Evolutionary conservation across 352 stramenopile genomes (phyloP).

Genomic region (Globisporangium barbulae): DNA sequence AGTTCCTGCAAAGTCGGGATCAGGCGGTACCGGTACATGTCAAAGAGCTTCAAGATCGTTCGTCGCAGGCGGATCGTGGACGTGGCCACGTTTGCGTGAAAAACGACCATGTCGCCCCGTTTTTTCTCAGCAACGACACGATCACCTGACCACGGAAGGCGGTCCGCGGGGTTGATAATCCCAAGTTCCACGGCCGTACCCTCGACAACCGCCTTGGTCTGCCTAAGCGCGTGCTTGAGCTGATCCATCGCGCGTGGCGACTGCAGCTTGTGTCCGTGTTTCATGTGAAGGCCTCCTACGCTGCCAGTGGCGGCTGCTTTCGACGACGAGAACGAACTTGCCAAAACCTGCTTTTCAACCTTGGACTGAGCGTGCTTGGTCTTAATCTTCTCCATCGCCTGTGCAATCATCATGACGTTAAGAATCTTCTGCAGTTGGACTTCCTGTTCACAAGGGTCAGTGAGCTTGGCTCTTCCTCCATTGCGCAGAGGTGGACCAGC

Average conservation of each 20-base stretch:
- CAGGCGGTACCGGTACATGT: constrained; percentile 43
- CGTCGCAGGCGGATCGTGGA: constrained; percentile 47
- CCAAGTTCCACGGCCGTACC: constrained; percentile 49
- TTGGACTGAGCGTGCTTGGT: constrained; percentile 10
- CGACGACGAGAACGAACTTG: background rate
- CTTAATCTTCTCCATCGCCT: constrained; percentile 37
- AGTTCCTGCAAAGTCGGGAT: constrained; percentile 52
- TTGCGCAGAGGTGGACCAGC: constrained; percentile 24
- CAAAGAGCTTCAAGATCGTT: constrained; percentile 55
- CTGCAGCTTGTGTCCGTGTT: constrained; percentile 6
- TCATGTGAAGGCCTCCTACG: constrained; percentile 7
- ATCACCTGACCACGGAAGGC: constrained; percentile 50
- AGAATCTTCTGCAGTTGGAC: constrained; percentile 50
- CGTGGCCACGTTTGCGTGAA: constrained; percentile 48
- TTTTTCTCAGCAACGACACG: constrained; percentile 11
- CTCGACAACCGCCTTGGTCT: constrained; percentile 51
- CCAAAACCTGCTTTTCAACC: background rate
- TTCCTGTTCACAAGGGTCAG: constrained; percentile 36
- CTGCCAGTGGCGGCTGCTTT: background rate
- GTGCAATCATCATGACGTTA: constrained; percentile 38
- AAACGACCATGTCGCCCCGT: constrained; percentile 26
- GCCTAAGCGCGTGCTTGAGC: constrained; percentile 32
- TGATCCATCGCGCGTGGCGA: constrained; percentile 26
- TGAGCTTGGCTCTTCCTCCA: constrained; percentile 27
- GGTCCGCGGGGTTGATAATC: constrained; percentile 26